Conservation (phyloP, 345 rosid genomes). For the Brassica juncea region DNA sequence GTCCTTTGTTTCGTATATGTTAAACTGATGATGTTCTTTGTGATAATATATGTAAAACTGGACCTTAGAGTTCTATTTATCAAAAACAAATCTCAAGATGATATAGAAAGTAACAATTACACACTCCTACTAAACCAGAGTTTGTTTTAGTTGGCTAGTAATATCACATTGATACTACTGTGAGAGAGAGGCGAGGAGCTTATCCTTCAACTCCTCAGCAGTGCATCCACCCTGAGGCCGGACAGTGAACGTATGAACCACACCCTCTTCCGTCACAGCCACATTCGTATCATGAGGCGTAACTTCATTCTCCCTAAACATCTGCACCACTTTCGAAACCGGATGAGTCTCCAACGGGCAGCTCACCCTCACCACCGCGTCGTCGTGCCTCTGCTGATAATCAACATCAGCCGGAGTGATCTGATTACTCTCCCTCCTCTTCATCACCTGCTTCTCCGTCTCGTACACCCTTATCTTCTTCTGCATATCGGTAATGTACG, state of each 20-base stretch:
- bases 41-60: constrained; percentile 9
- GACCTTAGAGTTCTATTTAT: not conserved
- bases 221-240: constrained; percentile 60
- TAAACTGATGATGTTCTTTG: not conserved
- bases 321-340: constrained; percentile 56
- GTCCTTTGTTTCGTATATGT: not conserved
- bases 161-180: constrained; percentile 40
- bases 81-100: not conserved
- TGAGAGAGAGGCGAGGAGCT: constrained; percentile 62
- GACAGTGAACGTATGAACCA: constrained; percentile 76
- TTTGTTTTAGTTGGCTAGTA: constrained; percentile 13
- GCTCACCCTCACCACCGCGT: constrained; percentile 68
- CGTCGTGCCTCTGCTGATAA: constrained; percentile 72
- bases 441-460: constrained; percentile 67
- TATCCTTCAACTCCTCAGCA: constrained; percentile 81
- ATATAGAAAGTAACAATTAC: constrained; percentile 10
- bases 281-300: constrained; percentile 61
- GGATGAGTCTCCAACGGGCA: constrained; percentile 84
- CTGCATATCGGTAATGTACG: constrained; percentile 83
- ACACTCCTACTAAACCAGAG: not conserved
- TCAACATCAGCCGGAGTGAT: constrained; percentile 60
- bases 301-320: constrained; percentile 69
- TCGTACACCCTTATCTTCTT: constrained; percentile 69
- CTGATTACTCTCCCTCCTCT: constrained; percentile 45
- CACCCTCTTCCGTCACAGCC: constrained; percentile 58